Evolutionary conservation across 441 rosid species (phyloP).

Genomic region (Viola pubescens): DNA sequence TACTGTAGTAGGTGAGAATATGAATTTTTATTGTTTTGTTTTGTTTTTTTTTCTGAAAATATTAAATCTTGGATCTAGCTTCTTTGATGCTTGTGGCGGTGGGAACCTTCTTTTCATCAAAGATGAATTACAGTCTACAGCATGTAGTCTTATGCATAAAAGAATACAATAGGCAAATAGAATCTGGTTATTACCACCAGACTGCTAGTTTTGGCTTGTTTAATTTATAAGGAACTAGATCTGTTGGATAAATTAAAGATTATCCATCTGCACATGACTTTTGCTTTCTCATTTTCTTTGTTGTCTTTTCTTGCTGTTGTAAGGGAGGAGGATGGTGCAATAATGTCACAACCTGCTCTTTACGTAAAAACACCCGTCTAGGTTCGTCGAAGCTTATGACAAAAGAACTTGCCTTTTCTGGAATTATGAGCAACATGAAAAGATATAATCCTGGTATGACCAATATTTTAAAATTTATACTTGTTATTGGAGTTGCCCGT

Average conservation of each 20-base stretch:
- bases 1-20: not conserved
- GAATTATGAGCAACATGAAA: slow-evolving; percentile 38
- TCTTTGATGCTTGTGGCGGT: not conserved
- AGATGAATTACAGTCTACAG: not conserved
- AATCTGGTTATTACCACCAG: not conserved
- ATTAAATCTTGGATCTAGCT: slow-evolving; percentile 3
- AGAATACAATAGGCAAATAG: too few relatives aligned
- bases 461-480: not conserved
- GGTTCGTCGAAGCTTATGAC: slow-evolving; percentile 65
- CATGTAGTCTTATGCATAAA: not conserved
- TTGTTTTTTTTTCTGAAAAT: not conserved
- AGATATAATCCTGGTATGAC: slow-evolving; percentile 57
- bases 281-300: not conserved
- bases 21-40: not conserved
- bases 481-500: not conserved
- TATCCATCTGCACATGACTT: too few relatives aligned
- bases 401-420: slow-evolving; percentile 51
- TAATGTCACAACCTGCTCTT: slow-evolving; percentile 34
- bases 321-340: slow-evolving; percentile 94
- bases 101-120: not conserved
- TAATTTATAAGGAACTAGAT: too few relatives aligned
- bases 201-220: too few relatives aligned
- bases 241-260: too few relatives aligned
- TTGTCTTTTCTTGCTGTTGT: not conserved
- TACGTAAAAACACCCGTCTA: slow-evolving; percentile 38